These are phyloP conservation scores for Thraustochytrium striatum DNA, from an alignment of 352 stramenopile species.

Conservation along the genomic window DNA sequence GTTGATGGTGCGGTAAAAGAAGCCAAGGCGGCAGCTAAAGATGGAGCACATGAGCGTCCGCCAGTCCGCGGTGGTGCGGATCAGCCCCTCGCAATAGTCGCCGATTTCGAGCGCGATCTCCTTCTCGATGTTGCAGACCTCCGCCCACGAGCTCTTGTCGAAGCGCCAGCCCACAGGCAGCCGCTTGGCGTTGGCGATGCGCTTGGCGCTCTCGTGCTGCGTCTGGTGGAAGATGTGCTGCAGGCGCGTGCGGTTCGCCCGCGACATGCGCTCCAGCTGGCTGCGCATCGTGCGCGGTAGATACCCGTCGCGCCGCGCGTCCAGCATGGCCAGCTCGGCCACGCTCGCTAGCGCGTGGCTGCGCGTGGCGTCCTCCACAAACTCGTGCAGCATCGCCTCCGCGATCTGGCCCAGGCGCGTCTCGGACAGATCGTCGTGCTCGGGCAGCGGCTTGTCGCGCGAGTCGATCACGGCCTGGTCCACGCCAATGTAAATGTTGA, in stretches of 20 bases:
- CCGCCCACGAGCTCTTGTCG: slow-evolving; percentile 34
- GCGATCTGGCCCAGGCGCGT: slow-evolving; percentile 8
- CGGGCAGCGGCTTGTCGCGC: background rate
- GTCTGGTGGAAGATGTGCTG: slow-evolving; percentile 12
- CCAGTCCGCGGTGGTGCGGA: background rate
- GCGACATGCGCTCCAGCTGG: slow-evolving; percentile 30
- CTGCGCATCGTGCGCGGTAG: slow-evolving; percentile 16
- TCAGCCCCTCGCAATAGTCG: slow-evolving; percentile 20
- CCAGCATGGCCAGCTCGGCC: slow-evolving; percentile 25
- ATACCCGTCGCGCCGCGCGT: slow-evolving; percentile 16
- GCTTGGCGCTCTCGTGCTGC: background rate
- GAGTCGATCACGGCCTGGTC: background rate
- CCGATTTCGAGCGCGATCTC: slow-evolving; percentile 39
- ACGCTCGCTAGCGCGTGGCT: slow-evolving; percentile 27
- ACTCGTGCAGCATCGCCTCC: slow-evolving; percentile 41
- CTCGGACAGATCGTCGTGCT: background rate
- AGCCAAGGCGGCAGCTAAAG: background rate
- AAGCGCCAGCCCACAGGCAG: slow-evolving; percentile 41
- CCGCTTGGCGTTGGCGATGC: slow-evolving; percentile 37
- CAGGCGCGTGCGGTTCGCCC: background rate
- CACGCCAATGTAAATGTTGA: slow-evolving; percentile 43
- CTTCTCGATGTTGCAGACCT: slow-evolving; percentile 35
- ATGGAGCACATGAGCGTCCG: background rate
- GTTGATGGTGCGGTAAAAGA: background rate
- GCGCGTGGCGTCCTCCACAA: slow-evolving; percentile 28